A percentile compares a stretch with the other conserved stretches of the same genome.
These are phyloP conservation scores for Epichloe aotearoae DNA, from an alignment of 2,329 filamentous ascomycete genomes.

Conservation along the genomic window DNA sequence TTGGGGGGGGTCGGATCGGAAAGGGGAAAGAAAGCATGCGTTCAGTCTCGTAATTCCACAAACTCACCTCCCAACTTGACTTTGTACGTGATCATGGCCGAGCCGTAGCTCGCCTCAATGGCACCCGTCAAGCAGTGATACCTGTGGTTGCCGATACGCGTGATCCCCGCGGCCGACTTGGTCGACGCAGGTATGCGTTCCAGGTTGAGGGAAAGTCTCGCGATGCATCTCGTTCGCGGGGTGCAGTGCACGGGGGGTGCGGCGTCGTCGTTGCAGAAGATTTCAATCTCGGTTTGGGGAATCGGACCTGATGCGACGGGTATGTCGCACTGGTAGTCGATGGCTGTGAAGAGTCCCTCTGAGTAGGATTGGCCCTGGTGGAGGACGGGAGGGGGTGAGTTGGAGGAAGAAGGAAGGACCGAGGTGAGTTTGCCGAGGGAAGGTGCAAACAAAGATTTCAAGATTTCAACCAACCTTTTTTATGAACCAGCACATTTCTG, in stretches of 20 bases:
- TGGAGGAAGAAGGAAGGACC: too few relatives aligned
- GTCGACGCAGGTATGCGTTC: slow-evolving; percentile 19
- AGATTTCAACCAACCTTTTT: slow-evolving; percentile 16
- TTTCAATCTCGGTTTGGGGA: slow-evolving; percentile 25
- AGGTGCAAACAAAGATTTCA: too few relatives aligned
- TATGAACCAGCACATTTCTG: slow-evolving; percentile 28
- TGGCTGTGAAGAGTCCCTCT: slow-evolving; percentile 21
- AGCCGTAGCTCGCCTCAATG: slow-evolving; percentile 25
- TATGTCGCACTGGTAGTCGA: slow-evolving; percentile 26
- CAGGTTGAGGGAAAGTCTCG: slow-evolving; percentile 22
- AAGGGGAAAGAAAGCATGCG: too few relatives aligned
- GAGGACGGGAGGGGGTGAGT: too few relatives aligned
- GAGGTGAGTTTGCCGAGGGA: too few relatives aligned
- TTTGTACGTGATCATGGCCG: slow-evolving; percentile 24
- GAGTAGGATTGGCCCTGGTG: slow-evolving; percentile 24
- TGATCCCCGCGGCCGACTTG: slow-evolving; percentile 18
- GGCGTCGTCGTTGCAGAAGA: slow-evolving; percentile 21
- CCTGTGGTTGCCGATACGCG: slow-evolving; percentile 21
- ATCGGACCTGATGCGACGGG: slow-evolving; percentile 21
- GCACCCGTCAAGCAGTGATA: slow-evolving; percentile 24
- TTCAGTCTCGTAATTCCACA: neutral
- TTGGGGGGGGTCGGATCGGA: too few relatives aligned
- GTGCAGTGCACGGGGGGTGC: slow-evolving; percentile 20
- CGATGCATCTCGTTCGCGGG: slow-evolving; percentile 17
- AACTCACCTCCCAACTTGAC: slow-evolving; percentile 24